Percentiles rank a stretch among this genome's conserved stretches.
Conservation (phyloP, 352 stramenopile species). For the Phytopythium ostracodes region DNA sequence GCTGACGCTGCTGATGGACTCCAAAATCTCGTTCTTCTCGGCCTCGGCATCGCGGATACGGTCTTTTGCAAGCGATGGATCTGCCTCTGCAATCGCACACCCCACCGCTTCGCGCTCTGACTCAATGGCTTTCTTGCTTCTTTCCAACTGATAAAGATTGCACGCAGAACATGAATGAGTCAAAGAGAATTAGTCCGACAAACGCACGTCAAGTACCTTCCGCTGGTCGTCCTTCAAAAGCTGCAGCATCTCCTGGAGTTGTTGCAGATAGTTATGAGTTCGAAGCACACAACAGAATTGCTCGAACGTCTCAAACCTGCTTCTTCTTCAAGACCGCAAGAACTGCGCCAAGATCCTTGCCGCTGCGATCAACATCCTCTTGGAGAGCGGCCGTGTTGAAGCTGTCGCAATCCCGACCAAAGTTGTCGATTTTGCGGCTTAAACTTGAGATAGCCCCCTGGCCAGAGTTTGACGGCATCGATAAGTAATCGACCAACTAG, state of each 20-base stretch:
- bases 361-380: background rate
- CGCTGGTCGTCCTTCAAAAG: background rate
- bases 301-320: background rate
- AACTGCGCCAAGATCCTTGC: background rate
- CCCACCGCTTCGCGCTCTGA: background rate
- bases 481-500: background rate
- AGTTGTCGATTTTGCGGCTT: slow-evolving; percentile 2
- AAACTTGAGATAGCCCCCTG: slow-evolving; percentile 1
- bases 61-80: background rate
- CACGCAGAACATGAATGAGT: background rate
- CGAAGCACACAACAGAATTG: background rate
- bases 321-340: slow-evolving; percentile 1
- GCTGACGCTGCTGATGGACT: slow-evolving; percentile 4
- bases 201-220: background rate
- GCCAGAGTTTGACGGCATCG: background rate
- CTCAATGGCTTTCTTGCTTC: background rate
- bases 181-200: too few relatives aligned
- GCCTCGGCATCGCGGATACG: background rate
- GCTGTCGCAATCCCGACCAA: background rate
- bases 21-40: slow-evolving; percentile 3
- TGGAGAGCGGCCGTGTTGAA: background rate
- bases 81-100: background rate
- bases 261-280: background rate
- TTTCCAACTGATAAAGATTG: background rate
- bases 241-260: background rate